Base-by-base conservation (phyloP, 1,284 basidiomycete genomes). In the Peniophora sp. region DNA sequence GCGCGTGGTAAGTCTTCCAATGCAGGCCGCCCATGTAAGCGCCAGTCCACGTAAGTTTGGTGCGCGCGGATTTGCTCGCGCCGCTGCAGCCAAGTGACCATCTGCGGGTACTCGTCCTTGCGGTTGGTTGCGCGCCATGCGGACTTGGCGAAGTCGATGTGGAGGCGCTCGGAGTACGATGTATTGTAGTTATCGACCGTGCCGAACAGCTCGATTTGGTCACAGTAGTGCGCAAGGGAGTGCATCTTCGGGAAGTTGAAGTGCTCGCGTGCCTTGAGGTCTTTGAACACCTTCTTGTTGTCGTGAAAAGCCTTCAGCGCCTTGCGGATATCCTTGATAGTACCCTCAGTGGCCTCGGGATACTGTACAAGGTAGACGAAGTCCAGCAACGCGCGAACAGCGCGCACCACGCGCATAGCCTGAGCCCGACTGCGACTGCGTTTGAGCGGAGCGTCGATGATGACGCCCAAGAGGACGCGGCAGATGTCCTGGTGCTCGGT, bases 61-160 rank as follows among this genome's bases (percentile, higher is more conserved):
- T 41, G 38, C 5, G 16, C 38, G 19, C 16, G 38, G 9, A 65
- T 53, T 48, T 62, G 60, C 49, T 67, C 65, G 20, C 57, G 49
- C 3, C 63, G 53, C 24, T 63, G 56, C 1, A 71, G 55, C 68
- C 68, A 69, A 1, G 47, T 46, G 11, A 62, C 63, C 68, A 70
- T 70, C 50, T 69, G 66, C 1, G 56, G 44, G 38, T 58, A 56
- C 48, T 65, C 58, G 45, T 69, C 62, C 22, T 59, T 57, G 3
- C 55, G 49, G 53, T 69, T 69, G 10, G 62, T 64, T 3, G 63
- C 61, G 14, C 58, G 52, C 44, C 64, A 69, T 0, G 59, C 63
- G 32, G 63, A 55, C 50, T 70, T 70, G 9, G 63, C 60, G 12
- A 64, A 54, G 59, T 66, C 61, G 36, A 68, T 67, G 45, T 63